A percentile compares a stretch with the other conserved stretches of the same genome.
Conservation (phyloP, 164 flowering plant species). For the Dillenia suffruticosa region DNA sequence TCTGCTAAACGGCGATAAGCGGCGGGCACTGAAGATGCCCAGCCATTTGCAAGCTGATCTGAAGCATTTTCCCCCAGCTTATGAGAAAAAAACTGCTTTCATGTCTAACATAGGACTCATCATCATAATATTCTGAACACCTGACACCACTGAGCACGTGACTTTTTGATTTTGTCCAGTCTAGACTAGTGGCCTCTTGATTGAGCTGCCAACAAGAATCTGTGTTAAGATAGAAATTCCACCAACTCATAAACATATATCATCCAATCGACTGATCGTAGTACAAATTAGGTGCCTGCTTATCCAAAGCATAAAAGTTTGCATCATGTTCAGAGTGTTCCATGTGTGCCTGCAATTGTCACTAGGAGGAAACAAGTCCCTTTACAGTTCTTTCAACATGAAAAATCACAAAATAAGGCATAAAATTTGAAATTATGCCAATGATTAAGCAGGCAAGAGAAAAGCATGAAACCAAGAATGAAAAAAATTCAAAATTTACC, state of each 20-base stretch:
- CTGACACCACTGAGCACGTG: slow-evolving; percentile 52
- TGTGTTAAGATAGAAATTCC: slow-evolving; percentile 3
- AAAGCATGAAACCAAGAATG: background rate
- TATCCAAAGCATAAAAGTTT: slow-evolving; percentile 72
- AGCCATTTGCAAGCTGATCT: slow-evolving; percentile 51
- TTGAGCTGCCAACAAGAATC: slow-evolving; percentile 53
- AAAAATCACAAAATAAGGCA: background rate
- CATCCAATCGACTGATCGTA: too few relatives aligned
- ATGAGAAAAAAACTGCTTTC: slow-evolving; percentile 24
- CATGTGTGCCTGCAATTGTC: slow-evolving; percentile 89
- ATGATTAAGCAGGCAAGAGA: background rate
- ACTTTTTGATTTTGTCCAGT: slow-evolving; percentile 89
- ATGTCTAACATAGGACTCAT: slow-evolving; percentile 29
- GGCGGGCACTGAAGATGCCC: slow-evolving; percentile 78
- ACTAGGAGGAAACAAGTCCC: slow-evolving; percentile 7
- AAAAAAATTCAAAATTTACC: slow-evolving; percentile 36
- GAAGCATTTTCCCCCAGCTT: slow-evolving; percentile 73
- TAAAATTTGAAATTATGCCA: background rate
- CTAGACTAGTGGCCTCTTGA: slow-evolving; percentile 73
- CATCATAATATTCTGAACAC: slow-evolving; percentile 33
- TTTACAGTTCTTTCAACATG: background rate
- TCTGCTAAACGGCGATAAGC: slow-evolving; percentile 59
- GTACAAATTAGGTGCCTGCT: slow-evolving; percentile 52
- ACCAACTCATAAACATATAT: background rate
- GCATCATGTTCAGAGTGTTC: slow-evolving; percentile 87